Base-by-base conservation (phyloP, 306 rosid species). In the Malus fusca region DNA sequence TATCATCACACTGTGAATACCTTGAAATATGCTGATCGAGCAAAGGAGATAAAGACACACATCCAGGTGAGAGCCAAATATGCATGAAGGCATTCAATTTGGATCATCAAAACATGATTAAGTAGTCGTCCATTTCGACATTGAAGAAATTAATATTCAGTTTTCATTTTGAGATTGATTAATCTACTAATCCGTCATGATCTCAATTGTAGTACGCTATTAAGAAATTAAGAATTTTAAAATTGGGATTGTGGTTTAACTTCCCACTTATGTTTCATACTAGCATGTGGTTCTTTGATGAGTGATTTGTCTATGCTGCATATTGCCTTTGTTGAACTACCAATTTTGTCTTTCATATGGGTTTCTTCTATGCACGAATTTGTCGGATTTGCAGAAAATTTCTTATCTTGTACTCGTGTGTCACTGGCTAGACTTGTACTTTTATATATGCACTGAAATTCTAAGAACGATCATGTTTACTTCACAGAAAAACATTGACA, bases 1-100 rank as follows among this genome's bases (percentile, higher is more conserved):
- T 88, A 88, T 84, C 87, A 86, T 73, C 90, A 88, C 79, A 88
- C 88, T 43, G 71, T 88, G 56, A 88, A 88, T 78, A 88, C 92
- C 62, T 80, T 88, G 84, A 88, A 88, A 69, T 88, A 88, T 76
- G 92, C 92, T 42, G 92, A 88, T 74, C 82, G 90, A 66, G 92
- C 92, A 28, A 88, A 88, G 83, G 92, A 88, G 76, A 88, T 86
- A 80, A 88, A 86, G 84, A 88, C 90, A 63, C 90, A 88, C 72
- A 85, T 88, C 55, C 92, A 86, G 92, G 92, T 85, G 63, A 74
- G 79, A 70, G 68, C 76, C 55, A 58, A 59, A 11, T 42, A 64
- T 65, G 52, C 23, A 15, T 15, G 15, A 26, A 19, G 15, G 60
- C 43, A 33, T 72, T 11, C 63, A 17, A 15, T 22, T 56, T 72